phyloP scores from a whole-genome alignment of 2,329 filamentous ascomycete species.

The Ceratocystis harringtonii region DNA sequence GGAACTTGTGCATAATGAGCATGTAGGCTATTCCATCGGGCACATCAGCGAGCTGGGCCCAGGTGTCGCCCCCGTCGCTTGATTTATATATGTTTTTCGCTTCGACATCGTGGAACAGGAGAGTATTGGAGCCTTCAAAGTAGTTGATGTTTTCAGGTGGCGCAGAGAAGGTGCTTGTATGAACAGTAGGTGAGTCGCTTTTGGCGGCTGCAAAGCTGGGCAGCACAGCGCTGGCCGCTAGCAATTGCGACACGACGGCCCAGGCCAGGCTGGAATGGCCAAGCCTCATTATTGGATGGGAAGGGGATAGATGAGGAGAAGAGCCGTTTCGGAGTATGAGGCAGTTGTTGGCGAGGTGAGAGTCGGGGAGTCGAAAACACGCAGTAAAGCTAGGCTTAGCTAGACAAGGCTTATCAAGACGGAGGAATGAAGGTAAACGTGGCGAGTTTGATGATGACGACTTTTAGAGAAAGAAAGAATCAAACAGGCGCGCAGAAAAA shows the following conservation, averaged over 20 bases:
- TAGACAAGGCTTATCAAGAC: too few relatives aligned
- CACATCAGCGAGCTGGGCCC: constrained; percentile 51
- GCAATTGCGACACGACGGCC: constrained; percentile 12
- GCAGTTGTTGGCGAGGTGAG: neutral
- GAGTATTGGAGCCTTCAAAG: constrained; percentile 75
- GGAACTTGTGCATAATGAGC: constrained; percentile 63
- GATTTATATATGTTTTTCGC: constrained; percentile 60
- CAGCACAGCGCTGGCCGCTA: constrained; percentile 8
- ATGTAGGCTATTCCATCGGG: constrained; percentile 46
- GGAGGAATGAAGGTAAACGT: too few relatives aligned
- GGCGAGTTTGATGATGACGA: neutral
- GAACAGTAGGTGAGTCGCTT: constrained; percentile 50
- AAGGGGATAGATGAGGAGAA: neutral
- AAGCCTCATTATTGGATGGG: constrained; percentile 11
- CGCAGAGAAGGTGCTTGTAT: constrained; percentile 49
- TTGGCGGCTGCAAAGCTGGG: constrained; percentile 27
- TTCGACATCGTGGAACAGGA: constrained; percentile 56
- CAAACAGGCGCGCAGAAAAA: neutral
- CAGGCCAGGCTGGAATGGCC: constrained; percentile 12
- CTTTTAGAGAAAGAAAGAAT: neutral
- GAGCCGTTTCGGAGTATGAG: neutral
- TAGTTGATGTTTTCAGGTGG: constrained; percentile 61
- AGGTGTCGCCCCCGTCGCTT: constrained; percentile 62
- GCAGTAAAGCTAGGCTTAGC: neutral
- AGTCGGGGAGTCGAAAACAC: neutral